A percentile compares a stretch with the other conserved stretches of the same genome.
Conservation (phyloP, 148 eudicot genomes). For the Linanthus parryae region DNA sequence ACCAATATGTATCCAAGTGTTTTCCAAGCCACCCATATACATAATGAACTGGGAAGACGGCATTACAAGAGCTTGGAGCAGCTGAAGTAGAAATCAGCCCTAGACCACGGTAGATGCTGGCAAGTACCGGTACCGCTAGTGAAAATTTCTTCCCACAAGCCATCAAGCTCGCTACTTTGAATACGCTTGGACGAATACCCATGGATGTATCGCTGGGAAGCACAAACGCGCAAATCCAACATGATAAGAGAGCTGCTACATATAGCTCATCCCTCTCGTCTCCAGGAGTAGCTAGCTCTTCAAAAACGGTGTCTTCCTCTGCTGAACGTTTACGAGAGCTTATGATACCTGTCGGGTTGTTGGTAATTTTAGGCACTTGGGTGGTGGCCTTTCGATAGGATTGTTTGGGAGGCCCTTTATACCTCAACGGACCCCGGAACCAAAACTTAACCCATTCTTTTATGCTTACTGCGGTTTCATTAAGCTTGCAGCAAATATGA, state of each 20-base stretch:
- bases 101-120: background rate
- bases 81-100: background rate
- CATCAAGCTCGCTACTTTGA: background rate
- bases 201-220: background rate
- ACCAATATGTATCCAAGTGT: too few relatives aligned
- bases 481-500: too few relatives aligned
- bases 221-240: constrained; percentile 1
- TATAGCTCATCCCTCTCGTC: background rate
- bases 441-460: too few relatives aligned
- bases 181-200: background rate
- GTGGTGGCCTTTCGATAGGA: too few relatives aligned
- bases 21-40: background rate
- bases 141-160: background rate
- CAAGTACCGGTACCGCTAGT: background rate
- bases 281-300: background rate
- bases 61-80: background rate
- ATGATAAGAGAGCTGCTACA: background rate
- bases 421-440: too few relatives aligned
- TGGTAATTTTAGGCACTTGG: too few relatives aligned
- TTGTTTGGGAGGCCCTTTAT: too few relatives aligned
- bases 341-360: too few relatives aligned
- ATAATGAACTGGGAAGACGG: background rate
- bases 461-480: too few relatives aligned
- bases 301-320: background rate
- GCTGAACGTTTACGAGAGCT: too few relatives aligned